Percentiles rank a stretch among this genome's conserved stretches.
These are phyloP conservation scores for Tricladium varicosporioides DNA, from an alignment of 2,329 filamentous ascomycete species.

Conservation along the genomic window DNA sequence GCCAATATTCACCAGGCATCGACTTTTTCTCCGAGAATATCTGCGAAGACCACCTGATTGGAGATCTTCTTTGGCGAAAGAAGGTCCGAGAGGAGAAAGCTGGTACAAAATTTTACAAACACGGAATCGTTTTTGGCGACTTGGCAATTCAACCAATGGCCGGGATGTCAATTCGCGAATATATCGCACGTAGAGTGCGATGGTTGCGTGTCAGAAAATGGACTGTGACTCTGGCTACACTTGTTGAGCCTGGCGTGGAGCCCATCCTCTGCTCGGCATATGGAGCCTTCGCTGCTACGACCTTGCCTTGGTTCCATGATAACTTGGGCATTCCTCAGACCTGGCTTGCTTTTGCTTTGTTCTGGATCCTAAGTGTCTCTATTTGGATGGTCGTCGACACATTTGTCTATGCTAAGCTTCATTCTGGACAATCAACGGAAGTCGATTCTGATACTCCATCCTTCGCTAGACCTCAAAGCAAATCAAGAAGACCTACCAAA, in stretches of 20 bases:
- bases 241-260: constrained; percentile 92
- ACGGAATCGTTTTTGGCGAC: constrained; percentile 81
- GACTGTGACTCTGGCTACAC: constrained; percentile 82
- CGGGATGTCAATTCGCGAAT: constrained; percentile 73
- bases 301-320: constrained; percentile 60
- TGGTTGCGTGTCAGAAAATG: constrained; percentile 95
- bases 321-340: constrained; percentile 56
- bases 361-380: constrained; percentile 65
- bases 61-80: constrained; percentile 84
- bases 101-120: constrained; percentile 61
- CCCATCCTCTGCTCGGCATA: constrained; percentile 80
- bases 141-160: constrained; percentile 87
- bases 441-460: constrained; percentile 69
- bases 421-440: constrained; percentile 69
- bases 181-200: constrained; percentile 76
- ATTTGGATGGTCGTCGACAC: constrained; percentile 77
- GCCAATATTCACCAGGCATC: constrained; percentile 61
- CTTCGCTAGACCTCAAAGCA: constrained; percentile 68
- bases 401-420: constrained; percentile 69
- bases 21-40: constrained; percentile 96
- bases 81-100: constrained; percentile 47
- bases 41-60: constrained; percentile 95
- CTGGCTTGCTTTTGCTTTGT: constrained; percentile 62
- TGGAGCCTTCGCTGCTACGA: constrained; percentile 75
- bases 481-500: constrained; percentile 53